Percentiles rank a stretch among this genome's conserved stretches.
These are phyloP conservation scores for Jatropha podagrica DNA, from an alignment of 441 rosid genomes.

Conservation along the genomic window DNA sequence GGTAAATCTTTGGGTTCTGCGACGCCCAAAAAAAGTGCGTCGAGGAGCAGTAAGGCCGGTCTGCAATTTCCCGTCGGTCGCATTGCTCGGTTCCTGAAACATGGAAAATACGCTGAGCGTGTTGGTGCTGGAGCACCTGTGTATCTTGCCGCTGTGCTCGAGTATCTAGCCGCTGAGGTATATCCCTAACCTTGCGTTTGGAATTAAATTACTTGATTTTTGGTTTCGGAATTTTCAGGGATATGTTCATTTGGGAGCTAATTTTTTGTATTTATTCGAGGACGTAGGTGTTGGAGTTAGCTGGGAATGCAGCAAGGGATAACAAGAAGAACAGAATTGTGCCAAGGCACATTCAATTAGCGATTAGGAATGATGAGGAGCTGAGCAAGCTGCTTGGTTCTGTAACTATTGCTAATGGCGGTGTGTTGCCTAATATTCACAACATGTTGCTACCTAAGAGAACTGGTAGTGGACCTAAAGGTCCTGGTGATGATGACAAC, in stretches of 20 bases:
- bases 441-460: constrained; percentile 32
- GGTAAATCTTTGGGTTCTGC: constrained; percentile 11
- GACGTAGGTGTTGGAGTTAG: constrained; percentile 27
- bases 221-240: neutral
- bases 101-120: constrained; percentile 50
- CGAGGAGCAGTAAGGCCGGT: constrained; percentile 49
- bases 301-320: constrained; percentile 32
- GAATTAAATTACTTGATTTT: neutral
- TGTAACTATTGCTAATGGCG: constrained; percentile 36
- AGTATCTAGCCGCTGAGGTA: constrained; percentile 62
- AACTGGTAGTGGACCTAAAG: constrained; percentile 16
- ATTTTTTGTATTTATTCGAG: neutral
- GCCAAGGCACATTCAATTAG: constrained; percentile 22
- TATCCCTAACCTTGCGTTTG: neutral
- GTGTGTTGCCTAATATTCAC: constrained; percentile 39
- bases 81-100: constrained; percentile 54
- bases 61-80: constrained; percentile 56
- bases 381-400: constrained; percentile 30
- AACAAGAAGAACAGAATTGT: constrained; percentile 20
- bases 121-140: constrained; percentile 54
- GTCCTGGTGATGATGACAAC: constrained; percentile 18
- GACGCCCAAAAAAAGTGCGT: constrained; percentile 26
- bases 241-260: neutral
- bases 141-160: constrained; percentile 58
- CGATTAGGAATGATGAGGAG: constrained; percentile 27